Evolutionary conservation across 352 stramenopile species (phyloP).

Genomic region (Globisporangium middletonii): DNA sequence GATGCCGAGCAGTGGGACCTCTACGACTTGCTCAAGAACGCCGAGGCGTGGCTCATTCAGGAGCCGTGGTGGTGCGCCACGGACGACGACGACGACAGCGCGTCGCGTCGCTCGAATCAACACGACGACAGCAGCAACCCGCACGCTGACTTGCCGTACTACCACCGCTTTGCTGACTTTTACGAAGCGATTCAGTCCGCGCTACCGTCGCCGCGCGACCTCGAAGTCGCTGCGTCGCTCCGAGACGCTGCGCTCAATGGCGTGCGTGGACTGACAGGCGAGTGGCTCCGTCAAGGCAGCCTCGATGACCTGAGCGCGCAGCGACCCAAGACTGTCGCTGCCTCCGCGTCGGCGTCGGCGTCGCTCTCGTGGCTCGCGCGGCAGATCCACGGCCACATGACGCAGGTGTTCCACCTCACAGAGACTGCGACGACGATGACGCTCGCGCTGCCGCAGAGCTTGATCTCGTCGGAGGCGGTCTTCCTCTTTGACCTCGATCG

Average conservation of each 20-base stretch:
- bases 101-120: conserved; percentile 9
- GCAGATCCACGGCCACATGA: conserved; percentile 48
- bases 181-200: conserved; percentile 36
- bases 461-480: conserved; percentile 45
- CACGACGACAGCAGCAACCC: conserved; percentile 19
- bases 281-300: conserved; percentile 39
- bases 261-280: conserved; percentile 33
- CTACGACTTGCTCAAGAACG: conserved; percentile 56
- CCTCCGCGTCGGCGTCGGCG: conserved; percentile 19
- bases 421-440: conserved; percentile 58
- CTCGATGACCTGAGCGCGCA: conserved; percentile 35
- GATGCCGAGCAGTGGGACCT: conserved; percentile 39
- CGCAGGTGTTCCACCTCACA: conserved; percentile 44
- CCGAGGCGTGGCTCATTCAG: conserved; percentile 43
- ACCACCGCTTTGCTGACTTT: conserved; percentile 42
- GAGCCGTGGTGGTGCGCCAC: conserved; percentile 50
- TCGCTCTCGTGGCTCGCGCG: conserved; percentile 46
- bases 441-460: conserved; percentile 46
- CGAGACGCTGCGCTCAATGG: conserved; percentile 34
- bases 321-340: conserved; percentile 10
- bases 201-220: conserved; percentile 31
- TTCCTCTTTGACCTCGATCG: conserved; percentile 46
- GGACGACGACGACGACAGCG: conserved; percentile 33
- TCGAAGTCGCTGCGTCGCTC: conserved; percentile 36
- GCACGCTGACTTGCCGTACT: conserved; percentile 34